Evolutionary conservation across 2,329 filamentous ascomycete species (phyloP).

Genomic region (Fusarium dimerum): DNA sequence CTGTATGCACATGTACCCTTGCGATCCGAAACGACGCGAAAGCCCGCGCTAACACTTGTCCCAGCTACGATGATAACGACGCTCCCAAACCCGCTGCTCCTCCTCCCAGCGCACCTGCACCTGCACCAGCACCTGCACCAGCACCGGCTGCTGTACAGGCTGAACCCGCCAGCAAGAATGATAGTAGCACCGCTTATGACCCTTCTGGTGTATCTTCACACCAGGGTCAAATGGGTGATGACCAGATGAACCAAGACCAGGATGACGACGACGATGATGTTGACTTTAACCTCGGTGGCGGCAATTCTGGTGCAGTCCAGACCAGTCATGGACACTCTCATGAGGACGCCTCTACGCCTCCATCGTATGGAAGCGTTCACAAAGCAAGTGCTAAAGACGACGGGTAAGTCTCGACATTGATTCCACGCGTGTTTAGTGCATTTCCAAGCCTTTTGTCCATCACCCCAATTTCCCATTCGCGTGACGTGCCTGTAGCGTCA

Average conservation of each 20-base stretch:
- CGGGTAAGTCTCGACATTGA: slow-evolving; percentile 39
- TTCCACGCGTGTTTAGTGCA: slow-evolving; percentile 14
- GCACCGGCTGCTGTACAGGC: slow-evolving; percentile 28
- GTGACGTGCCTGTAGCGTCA: slow-evolving; percentile 12
- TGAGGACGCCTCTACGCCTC: slow-evolving; percentile 33
- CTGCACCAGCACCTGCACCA: slow-evolving; percentile 23
- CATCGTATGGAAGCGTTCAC: slow-evolving; percentile 39
- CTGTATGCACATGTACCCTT: slow-evolving; percentile 54
- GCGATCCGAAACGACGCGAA: slow-evolving; percentile 5
- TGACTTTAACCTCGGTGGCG: slow-evolving; percentile 58
- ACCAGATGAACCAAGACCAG: slow-evolving; percentile 46
- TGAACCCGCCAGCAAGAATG: slow-evolving; percentile 29
- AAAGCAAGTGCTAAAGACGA: slow-evolving; percentile 65
- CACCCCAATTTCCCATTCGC: slow-evolving; percentile 10
- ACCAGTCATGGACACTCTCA: slow-evolving; percentile 29
- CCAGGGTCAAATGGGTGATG: slow-evolving; percentile 34
- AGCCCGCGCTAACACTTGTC: slow-evolving; percentile 6
- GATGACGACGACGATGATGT: slow-evolving; percentile 59
- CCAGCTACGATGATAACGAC: slow-evolving; percentile 67
- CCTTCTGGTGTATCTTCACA: slow-evolving; percentile 22
- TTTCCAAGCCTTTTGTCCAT: slow-evolving; percentile 21
- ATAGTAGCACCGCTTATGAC: slow-evolving; percentile 22
- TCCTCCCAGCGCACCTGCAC: slow-evolving; percentile 31
- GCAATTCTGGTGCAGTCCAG: slow-evolving; percentile 32
- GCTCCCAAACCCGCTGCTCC: slow-evolving; percentile 41